Evolutionary conservation across 257 asterid genomes (phyloP), one percentile per base, ranked within the genome.

Genomic region (Dorcoceras hygrometricum): DNA sequence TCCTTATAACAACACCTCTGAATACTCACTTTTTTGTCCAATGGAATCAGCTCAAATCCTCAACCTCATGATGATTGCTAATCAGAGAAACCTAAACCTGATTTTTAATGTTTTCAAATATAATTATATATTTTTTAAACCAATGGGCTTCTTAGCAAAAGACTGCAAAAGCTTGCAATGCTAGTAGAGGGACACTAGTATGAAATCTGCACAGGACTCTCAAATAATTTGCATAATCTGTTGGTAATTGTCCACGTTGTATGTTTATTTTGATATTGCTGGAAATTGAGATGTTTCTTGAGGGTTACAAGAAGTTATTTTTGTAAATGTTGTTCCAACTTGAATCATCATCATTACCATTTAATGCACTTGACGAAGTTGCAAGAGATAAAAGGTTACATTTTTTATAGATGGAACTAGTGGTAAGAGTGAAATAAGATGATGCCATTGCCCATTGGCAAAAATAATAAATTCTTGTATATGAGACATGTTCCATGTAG

Each of bases 401-500:
- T 19, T 72, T 61, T 34, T 24, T 46, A 19, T 50, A 10, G 57
- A 25, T 23, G 23, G 59, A 43, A 20, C 48, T 69, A 55, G 29
- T 51, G 53, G 72, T 68, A 31, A 19, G 57, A 51, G 43, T 71
- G 14, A 39, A 63, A 19, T 18, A 51, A 23, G 50, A 29, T 29
- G 29, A 57, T 46, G 9, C 18, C 39, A 18, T n/a, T n/a, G n/a
- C n/a, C n/a, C n/a, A n/a, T n/a, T 23, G 16, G n/a, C 23, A 46
- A 23, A 50, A 57, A 62, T 61, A 14, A 5, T 12, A 4, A 6
- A 43, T 63, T 31, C 58, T 57, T 64, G 36, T 59, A 23, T 25
- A 23, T 9, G 25, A 10, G 16, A 18, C 39, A 59, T 64, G 75
- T 71, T 64, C 24, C 61, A 57, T 31, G 14, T 70, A 71, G 28